These are phyloP conservation scores for Aristolochia californica DNA, from an alignment of 164 flowering plant species.

Conservation along the genomic window DNA sequence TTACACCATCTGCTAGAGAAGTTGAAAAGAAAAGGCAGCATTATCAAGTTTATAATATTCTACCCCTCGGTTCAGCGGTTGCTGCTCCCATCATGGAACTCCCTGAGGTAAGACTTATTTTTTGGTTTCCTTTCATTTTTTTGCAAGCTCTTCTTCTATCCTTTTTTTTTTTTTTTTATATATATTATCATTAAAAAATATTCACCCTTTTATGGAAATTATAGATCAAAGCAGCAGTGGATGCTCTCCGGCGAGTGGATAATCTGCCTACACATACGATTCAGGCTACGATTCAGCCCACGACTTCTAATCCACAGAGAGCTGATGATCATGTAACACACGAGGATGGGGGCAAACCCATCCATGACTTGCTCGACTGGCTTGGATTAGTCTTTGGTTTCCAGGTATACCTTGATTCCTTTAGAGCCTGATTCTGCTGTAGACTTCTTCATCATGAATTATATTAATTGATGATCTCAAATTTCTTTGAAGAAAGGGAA, in stretches of 20 bases:
- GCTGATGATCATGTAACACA: constrained; percentile 9
- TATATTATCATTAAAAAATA: neutral
- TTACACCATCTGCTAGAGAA: constrained; percentile 51
- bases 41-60: constrained; percentile 72
- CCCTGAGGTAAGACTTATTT: constrained; percentile 64
- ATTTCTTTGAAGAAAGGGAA: constrained; percentile 68
- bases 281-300: constrained; percentile 21
- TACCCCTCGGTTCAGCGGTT: constrained; percentile 67
- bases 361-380: constrained; percentile 88
- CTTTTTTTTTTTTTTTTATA: no score
- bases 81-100: constrained; percentile 85
- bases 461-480: neutral
- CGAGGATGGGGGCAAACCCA: constrained; percentile 34
- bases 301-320: constrained; percentile 12
- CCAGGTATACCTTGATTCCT: constrained; percentile 45
- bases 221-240: constrained; percentile 81
- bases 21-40: constrained; percentile 59
- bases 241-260: constrained; percentile 54
- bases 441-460: neutral
- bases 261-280: constrained; percentile 63
- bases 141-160: neutral
- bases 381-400: constrained; percentile 80
- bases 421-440: neutral
- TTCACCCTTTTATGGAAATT: neutral
- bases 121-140: no score